Base-by-base conservation (phyloP, 2,329 filamentous ascomycete species). In the Calonectria pseudoturangicola region DNA sequence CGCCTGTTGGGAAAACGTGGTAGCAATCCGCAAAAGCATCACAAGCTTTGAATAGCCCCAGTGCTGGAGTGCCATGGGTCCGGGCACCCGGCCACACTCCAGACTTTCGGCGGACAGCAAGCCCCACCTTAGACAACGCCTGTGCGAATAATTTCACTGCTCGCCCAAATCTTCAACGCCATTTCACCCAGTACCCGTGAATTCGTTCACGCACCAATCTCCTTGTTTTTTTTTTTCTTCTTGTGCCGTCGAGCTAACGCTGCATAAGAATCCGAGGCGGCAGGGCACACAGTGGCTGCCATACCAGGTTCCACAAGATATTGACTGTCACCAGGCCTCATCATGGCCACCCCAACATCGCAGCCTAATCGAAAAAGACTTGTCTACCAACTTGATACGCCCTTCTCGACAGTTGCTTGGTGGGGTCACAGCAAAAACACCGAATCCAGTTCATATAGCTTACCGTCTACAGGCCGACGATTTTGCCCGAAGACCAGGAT, bases 351-450 rank as follows among this genome's bases (percentile, higher is more conserved):
- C 27, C 56, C 75, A 51, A 66, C 72, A n/a, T 68, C 77, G 45
- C 77, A 78, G 54, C 67, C 76, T 2, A 71, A 66, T 18, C 87
- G 88, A 54, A 92, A 90, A 73, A 92, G 89, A 79, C 86, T 90
- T 10, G 85, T 92, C 21, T 91, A 92, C 79, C 92, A 92, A 77
- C 87, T 93, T 28, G 91, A 93, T 60, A 91, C 90, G 3, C 92
- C 92, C 0, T 94, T 90, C 80, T 91, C 92, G 2, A 83, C 86
- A 7, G 85, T 88, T 13, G 82, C 88, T 81, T 94, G 92, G 93
- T 93, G 82, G 50, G 85, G 33, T n/a, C 27, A n/a, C 54, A 10
- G 28, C 13, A 47, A 56, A 10, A 1, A 25, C 21, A 8, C 2
- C 13, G 16, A 25, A 3, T 2, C 9, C 50, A 39, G 9, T 69